These are phyloP conservation scores for Entomortierella chlamydospora DNA, from an alignment of 192 early-diverging fungal genomes.

Conservation along the genomic window DNA sequence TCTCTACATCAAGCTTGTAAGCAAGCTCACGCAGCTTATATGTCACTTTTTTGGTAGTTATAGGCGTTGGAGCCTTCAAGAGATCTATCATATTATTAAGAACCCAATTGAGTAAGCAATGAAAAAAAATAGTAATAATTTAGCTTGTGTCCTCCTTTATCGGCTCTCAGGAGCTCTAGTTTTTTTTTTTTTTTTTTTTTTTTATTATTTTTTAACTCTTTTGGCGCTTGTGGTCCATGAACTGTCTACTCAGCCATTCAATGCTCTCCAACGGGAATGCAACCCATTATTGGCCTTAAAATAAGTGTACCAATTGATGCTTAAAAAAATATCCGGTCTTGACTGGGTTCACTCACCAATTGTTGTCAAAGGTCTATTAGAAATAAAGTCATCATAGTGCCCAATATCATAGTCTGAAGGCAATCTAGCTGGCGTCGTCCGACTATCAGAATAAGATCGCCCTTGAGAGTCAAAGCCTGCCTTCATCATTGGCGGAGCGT, in stretches of 20 bases:
- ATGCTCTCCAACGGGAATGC: neutral
- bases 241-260: conserved; percentile 12
- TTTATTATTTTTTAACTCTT: neutral
- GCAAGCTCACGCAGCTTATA: conserved; percentile 89
- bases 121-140: conserved; percentile 1
- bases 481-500: conserved; percentile 34
- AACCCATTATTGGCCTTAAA: too few relatives aligned
- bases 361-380: conserved; percentile 34
- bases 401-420: conserved; percentile 41
- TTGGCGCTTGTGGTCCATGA: conserved; percentile 7
- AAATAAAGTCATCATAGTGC: conserved; percentile 52
- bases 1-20: conserved; percentile 94
- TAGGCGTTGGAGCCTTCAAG: conserved; percentile 71
- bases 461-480: conserved; percentile 14
- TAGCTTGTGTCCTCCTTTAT: neutral
- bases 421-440: conserved; percentile 10
- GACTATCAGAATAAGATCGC: conserved; percentile 9
- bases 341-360: conserved; percentile 41
- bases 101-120: conserved; percentile 2
- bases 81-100: conserved; percentile 58
- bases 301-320: too few relatives aligned
- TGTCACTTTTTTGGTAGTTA: conserved; percentile 75
- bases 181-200: neutral
- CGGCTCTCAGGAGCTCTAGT: neutral
- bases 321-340: too few relatives aligned